phyloP scores from a whole-genome alignment of 345 rosid genomes.

The Raphanus raphanistrum region DNA sequence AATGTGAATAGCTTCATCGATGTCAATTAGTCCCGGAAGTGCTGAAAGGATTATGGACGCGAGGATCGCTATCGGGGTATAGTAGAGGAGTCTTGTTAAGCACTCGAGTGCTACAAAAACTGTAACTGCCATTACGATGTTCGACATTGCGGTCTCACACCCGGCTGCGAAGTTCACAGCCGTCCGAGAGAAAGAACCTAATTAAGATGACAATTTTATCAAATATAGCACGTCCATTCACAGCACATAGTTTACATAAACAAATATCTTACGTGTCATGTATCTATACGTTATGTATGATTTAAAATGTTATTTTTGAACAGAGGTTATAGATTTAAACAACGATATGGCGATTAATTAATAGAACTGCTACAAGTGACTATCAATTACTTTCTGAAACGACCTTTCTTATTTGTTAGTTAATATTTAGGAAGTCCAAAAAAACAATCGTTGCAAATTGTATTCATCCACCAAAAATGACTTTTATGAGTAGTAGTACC shows the following conservation, averaged over 20 bases:
- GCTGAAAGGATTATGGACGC: conserved; percentile 86
- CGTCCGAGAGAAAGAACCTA: conserved; percentile 89
- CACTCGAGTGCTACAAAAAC: conserved; percentile 64
- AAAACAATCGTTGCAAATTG: conserved; percentile 5
- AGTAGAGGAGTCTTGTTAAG: conserved; percentile 70
- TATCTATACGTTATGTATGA: neutral
- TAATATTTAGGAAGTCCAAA: neutral
- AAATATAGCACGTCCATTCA: neutral
- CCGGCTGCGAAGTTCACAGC: conserved; percentile 91
- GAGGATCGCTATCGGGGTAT: conserved; percentile 74
- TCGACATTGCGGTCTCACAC: conserved; percentile 76
- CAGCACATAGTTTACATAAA: neutral
- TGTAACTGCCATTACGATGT: conserved; percentile 82
- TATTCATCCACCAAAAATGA: conserved; percentile 24
- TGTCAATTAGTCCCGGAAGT: conserved; percentile 77
- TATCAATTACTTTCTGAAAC: neutral
- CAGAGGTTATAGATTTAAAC: neutral
- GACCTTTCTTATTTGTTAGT: neutral
- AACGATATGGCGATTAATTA: neutral
- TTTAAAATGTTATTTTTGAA: neutral
- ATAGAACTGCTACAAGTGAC: neutral
- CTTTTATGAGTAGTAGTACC: conserved; percentile 12
- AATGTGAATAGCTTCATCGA: conserved; percentile 53
- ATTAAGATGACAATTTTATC: neutral
- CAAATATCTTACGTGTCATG: neutral